These are phyloP conservation scores for Quaeritorhiza haematococci DNA, from an alignment of 371 early-diverging fungal genomes.

Conservation along the genomic window DNA sequence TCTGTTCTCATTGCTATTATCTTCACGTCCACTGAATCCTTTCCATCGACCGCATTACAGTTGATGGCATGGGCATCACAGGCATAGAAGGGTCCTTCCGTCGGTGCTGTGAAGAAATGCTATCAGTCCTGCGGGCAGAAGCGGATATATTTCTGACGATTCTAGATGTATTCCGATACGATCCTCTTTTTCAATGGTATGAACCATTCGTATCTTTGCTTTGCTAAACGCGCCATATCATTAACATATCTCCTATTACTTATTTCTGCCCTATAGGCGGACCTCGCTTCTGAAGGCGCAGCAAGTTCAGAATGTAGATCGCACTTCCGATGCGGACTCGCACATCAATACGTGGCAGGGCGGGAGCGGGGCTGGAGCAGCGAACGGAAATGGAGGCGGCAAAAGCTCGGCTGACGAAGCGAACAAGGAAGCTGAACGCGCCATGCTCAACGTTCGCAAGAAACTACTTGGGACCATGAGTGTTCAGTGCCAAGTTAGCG, in stretches of 20 bases:
- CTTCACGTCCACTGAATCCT: not conserved
- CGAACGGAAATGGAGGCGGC: not conserved
- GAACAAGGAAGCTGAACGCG: slow-evolving; percentile 62
- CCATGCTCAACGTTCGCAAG: slow-evolving; percentile 48
- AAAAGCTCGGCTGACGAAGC: slow-evolving; percentile 1
- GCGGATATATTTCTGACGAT: slow-evolving; percentile 79
- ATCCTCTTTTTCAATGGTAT: slow-evolving; percentile 82
- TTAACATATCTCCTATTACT: no score
- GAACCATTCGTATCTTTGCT: not conserved
- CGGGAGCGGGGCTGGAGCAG: no score
- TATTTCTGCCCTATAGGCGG: no score
- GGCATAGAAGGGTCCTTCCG: slow-evolving; percentile 81
- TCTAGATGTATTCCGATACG: slow-evolving; percentile 90
- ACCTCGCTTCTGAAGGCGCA: no score
- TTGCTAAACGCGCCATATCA: no score
- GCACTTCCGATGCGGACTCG: no score
- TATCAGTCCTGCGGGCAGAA: slow-evolving; percentile 74
- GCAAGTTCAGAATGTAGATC: no score
- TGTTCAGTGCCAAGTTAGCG: slow-evolving; percentile 57
- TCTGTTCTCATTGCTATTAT: not conserved
- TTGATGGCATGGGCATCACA: slow-evolving; percentile 74
- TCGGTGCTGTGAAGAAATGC: slow-evolving; percentile 68
- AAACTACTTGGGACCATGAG: slow-evolving; percentile 45
- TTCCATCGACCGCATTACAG: not conserved
- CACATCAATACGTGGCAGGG: no score